phyloP scores from a whole-genome alignment of 164 flowering plant species.

The Litsea cubeba region DNA sequence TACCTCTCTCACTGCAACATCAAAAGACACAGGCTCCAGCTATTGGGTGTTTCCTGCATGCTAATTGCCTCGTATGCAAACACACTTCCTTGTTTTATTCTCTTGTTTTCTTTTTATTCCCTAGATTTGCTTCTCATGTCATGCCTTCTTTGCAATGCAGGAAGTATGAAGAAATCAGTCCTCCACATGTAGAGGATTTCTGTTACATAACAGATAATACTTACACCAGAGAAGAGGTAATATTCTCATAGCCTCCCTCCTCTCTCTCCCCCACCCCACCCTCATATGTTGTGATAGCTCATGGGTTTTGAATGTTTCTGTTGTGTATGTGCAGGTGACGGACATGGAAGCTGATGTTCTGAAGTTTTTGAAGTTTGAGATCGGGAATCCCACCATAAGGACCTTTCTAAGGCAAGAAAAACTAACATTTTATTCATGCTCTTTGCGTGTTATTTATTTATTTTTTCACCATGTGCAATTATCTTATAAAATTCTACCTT shows the following conservation, averaged over 20 bases:
- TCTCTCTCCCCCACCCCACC: accelerated
- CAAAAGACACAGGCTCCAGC: constrained; percentile 50
- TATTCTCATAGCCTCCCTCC: background rate
- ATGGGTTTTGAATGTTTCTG: background rate
- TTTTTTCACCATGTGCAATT: no score
- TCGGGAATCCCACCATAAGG: constrained; percentile 61
- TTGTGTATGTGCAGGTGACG: constrained; percentile 33
- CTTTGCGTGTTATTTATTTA: no score
- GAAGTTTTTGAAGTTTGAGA: constrained; percentile 48
- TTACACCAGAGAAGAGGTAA: constrained; percentile 66
- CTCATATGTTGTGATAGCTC: background rate
- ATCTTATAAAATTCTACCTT: no score
- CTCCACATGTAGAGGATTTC: constrained; percentile 79
- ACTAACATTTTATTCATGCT: background rate
- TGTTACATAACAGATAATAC: constrained; percentile 88
- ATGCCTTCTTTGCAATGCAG: constrained; percentile 27
- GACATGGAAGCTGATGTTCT: constrained; percentile 63
- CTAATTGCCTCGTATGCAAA: constrained; percentile 76
- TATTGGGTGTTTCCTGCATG: constrained; percentile 82
- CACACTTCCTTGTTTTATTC: background rate
- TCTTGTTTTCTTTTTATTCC: background rate
- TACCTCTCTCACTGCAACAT: constrained; percentile 45
- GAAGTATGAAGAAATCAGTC: constrained; percentile 87
- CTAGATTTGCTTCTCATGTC: background rate
- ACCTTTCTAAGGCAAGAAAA: constrained; percentile 50